Conservation (phyloP, 1,284 basidiomycete genomes). For the Lignosus rhinocerotis region DNA sequence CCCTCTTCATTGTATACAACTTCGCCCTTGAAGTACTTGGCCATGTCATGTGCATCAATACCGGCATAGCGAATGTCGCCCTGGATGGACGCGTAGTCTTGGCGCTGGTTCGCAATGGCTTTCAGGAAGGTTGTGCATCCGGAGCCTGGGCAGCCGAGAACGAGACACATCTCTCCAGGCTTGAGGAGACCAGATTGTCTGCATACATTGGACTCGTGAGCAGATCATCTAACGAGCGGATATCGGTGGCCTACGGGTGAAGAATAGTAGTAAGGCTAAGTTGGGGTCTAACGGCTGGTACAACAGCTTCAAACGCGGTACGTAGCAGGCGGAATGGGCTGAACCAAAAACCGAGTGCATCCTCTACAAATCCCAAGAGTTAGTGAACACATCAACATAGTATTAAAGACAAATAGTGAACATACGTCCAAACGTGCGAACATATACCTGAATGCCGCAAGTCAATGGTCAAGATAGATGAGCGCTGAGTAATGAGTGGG, state of each 20-base stretch:
- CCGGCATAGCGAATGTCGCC: slow-evolving; percentile 80
- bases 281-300: slow-evolving; percentile 55
- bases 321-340: slow-evolving; percentile 54
- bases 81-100: slow-evolving; percentile 56
- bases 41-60: slow-evolving; percentile 66
- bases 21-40: slow-evolving; percentile 75
- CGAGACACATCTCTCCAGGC: slow-evolving; percentile 59
- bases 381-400: slow-evolving; percentile 4
- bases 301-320: slow-evolving; percentile 43
- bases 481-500: not conserved
- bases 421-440: slow-evolving; percentile 62
- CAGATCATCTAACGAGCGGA: not conserved
- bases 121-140: slow-evolving; percentile 84
- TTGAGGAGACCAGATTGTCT: slow-evolving; percentile 77
- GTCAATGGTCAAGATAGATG: not conserved
- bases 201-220: slow-evolving; percentile 24
- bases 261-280: slow-evolving; percentile 57
- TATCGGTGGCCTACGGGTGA: slow-evolving; percentile 57
- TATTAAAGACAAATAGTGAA: slow-evolving; percentile 8
- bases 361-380: slow-evolving; percentile 44
- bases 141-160: slow-evolving; percentile 82
- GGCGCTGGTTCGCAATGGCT: slow-evolving; percentile 70
- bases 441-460: slow-evolving; percentile 52
- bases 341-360: slow-evolving; percentile 54
- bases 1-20: slow-evolving; percentile 84